These are phyloP conservation scores for Mycena indigotica DNA, from an alignment of 768 basidiomycete genomes.

Conservation along the genomic window DNA sequence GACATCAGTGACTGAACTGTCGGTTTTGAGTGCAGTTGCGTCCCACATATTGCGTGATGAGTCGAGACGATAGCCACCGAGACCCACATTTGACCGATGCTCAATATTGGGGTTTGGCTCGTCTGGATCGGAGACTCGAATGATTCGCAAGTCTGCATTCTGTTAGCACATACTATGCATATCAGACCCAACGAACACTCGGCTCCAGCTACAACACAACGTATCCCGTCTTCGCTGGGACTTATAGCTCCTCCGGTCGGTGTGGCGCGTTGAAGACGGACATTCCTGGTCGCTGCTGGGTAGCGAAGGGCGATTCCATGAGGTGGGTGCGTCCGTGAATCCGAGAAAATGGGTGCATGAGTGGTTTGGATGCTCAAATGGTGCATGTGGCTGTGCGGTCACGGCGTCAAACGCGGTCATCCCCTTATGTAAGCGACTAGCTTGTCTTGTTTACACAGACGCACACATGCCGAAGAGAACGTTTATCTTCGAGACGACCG, in stretches of 20 bases:
- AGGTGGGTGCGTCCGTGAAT: slow-evolving; percentile 43
- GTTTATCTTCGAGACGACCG: slow-evolving; percentile 8
- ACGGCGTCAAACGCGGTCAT: not conserved
- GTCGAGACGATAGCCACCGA: slow-evolving; percentile 69
- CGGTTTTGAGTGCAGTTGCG: slow-evolving; percentile 74
- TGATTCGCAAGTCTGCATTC: slow-evolving; percentile 56
- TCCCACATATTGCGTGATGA: slow-evolving; percentile 78
- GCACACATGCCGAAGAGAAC: not conserved
- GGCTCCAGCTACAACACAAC: slow-evolving; percentile 77
- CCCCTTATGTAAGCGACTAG: too few relatives aligned
- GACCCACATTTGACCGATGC: slow-evolving; percentile 55
- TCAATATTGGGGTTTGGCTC: slow-evolving; percentile 39
- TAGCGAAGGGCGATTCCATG: slow-evolving; percentile 36
- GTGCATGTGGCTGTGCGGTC: not conserved
- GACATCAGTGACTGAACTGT: slow-evolving; percentile 77
- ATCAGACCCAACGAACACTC: slow-evolving; percentile 58
- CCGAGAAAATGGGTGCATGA: slow-evolving; percentile 35
- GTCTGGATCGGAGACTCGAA: slow-evolving; percentile 57
- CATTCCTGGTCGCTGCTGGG: slow-evolving; percentile 45
- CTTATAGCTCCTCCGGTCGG: slow-evolving; percentile 66
- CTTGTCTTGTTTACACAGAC: too few relatives aligned
- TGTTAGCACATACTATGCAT: not conserved
- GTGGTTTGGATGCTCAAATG: slow-evolving; percentile 16
- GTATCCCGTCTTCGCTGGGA: slow-evolving; percentile 62
- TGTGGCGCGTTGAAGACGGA: slow-evolving; percentile 62